Percentiles rank a stretch among this genome's conserved stretches.
Evolutionary conservation across 805 yeast species (phyloP).

Genomic region (Pichia eremophila): DNA sequence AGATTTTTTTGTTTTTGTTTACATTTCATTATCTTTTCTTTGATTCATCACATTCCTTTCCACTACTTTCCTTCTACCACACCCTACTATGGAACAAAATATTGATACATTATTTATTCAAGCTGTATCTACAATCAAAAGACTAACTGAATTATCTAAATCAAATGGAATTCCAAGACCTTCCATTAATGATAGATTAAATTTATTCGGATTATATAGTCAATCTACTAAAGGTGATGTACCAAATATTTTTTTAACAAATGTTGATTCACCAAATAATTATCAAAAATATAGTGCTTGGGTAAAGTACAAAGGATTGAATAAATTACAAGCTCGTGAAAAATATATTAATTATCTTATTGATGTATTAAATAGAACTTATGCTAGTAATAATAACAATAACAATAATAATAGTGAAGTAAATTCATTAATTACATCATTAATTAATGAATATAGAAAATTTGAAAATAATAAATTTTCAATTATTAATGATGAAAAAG

Average conservation of each 20-base stretch:
- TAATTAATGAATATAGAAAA: background rate
- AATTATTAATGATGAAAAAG: too few relatives aligned
- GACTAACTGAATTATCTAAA: constrained; percentile 56
- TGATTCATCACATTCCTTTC: background rate
- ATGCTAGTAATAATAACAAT: constrained; percentile 20
- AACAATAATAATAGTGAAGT: background rate
- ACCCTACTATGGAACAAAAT: background rate
- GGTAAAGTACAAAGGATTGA: constrained; percentile 62
- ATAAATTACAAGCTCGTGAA: constrained; percentile 64
- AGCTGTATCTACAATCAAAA: constrained; percentile 71
- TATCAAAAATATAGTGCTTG: constrained; percentile 81
- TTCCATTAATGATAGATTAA: constrained; percentile 58
- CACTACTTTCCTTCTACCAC: too few relatives aligned
- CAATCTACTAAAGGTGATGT: constrained; percentile 83
- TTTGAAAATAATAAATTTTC: too few relatives aligned
- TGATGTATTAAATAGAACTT: constrained; percentile 63
- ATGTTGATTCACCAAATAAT: constrained; percentile 28
- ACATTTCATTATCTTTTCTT: background rate
- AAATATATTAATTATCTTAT: constrained; percentile 58
- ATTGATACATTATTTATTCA: constrained; percentile 55
- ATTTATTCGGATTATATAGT: constrained; percentile 72
- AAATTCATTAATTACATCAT: background rate
- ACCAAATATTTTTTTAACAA: constrained; percentile 46
- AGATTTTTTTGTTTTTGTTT: too few relatives aligned
- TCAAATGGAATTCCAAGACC: constrained; percentile 65